Evolutionary conservation across 2,329 filamentous ascomycete genomes (phyloP).

Genomic region (Hymenoscyphus albidus): DNA sequence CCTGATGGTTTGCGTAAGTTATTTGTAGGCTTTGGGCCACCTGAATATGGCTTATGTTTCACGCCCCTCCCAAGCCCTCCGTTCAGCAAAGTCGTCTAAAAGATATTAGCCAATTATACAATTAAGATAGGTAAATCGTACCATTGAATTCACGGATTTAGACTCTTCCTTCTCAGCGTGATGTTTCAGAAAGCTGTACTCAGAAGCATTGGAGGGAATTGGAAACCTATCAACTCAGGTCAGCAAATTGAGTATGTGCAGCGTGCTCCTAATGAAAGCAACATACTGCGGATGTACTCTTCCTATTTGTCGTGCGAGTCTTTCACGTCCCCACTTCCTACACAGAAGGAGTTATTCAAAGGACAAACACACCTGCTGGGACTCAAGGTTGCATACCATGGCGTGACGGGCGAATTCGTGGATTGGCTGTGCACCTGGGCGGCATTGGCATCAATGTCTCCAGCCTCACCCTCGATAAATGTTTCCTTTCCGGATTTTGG

Average conservation of each 20-base stretch:
- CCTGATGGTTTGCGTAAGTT: neutral
- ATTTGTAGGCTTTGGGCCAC: neutral
- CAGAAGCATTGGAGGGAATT: neutral
- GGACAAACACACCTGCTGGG: neutral
- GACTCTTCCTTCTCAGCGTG: neutral
- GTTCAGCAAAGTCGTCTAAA: neutral
- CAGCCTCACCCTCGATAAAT: neutral
- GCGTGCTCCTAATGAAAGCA: neutral
- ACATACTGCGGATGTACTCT: neutral
- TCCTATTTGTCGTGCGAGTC: neutral
- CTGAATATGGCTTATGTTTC: too few relatives aligned
- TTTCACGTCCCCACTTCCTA: neutral
- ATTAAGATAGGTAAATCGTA: neutral
- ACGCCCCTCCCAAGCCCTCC: neutral
- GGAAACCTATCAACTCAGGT: neutral
- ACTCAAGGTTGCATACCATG: neutral
- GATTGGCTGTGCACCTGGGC: neutral
- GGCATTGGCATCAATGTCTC: neutral
- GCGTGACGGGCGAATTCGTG: neutral
- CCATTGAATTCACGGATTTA: neutral
- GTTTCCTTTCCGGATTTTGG: neutral
- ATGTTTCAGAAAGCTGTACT: neutral
- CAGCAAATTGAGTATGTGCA: neutral
- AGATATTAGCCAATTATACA: neutral
- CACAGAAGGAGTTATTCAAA: neutral